A percentile compares a stretch with the other conserved stretches of the same genome.
phyloP scores from a whole-genome alignment of 2,329 filamentous ascomycete genomes.

The Herpotrichia juniperi region DNA sequence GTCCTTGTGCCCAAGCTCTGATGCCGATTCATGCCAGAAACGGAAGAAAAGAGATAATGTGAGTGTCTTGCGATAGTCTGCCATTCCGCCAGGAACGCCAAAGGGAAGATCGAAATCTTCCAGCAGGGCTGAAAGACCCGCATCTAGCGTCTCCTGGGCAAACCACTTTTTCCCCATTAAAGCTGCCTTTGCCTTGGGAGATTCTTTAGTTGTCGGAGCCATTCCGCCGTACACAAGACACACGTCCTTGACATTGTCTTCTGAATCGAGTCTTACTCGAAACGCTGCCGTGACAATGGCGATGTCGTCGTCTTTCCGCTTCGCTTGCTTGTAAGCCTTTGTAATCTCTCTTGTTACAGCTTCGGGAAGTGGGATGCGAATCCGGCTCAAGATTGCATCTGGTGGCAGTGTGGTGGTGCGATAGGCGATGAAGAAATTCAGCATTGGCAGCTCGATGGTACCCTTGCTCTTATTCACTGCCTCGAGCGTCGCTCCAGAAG shows the following conservation, averaged over 20 bases:
- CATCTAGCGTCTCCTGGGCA: conserved; percentile 81
- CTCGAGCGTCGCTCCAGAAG: conserved; percentile 78
- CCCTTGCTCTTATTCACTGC: conserved; percentile 74
- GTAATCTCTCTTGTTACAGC: conserved; percentile 76
- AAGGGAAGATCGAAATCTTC: conserved; percentile 85
- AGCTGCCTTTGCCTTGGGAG: conserved; percentile 73
- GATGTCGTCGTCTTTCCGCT: conserved; percentile 96
- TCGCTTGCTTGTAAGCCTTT: conserved; percentile 92
- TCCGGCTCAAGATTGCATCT: conserved; percentile 80
- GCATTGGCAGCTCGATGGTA: conserved; percentile 69
- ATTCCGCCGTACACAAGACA: conserved; percentile 92
- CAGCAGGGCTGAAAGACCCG: conserved; percentile 80
- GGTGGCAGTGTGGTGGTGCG: conserved; percentile 78
- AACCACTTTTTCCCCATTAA: conserved; percentile 78
- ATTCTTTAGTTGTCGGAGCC: conserved; percentile 85
- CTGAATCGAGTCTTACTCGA: conserved; percentile 71
- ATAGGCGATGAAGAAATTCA: conserved; percentile 88
- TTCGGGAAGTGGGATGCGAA: conserved; percentile 75
- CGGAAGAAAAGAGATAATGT: conserved; percentile 93
- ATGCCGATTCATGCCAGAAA: conserved; percentile 90
- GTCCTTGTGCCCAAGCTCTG: conserved; percentile 60
- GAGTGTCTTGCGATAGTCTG: conserved; percentile 87
- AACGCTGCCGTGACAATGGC: conserved; percentile 92
- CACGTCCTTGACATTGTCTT: conserved; percentile 71
- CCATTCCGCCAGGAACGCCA: conserved; percentile 93